phyloP scores from a whole-genome alignment of 179 eudicot species.

The Drosera spatulata region DNA sequence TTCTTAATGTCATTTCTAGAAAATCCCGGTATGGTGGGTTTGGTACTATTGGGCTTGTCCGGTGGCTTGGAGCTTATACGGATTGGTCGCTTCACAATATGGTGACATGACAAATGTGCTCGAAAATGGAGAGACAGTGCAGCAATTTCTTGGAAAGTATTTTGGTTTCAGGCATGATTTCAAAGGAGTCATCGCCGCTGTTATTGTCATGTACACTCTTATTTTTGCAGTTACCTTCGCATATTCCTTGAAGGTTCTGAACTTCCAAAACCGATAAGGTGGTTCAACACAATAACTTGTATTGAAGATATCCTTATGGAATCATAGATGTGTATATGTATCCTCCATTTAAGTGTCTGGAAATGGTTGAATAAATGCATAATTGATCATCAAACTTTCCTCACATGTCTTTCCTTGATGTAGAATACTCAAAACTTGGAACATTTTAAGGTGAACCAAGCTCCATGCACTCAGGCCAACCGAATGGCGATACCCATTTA shows the following conservation, averaged over 20 bases:
- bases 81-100: constrained; percentile 26
- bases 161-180: constrained; percentile 38
- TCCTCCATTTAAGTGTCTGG: too few relatives aligned
- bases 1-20: constrained; percentile 4
- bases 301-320: too few relatives aligned
- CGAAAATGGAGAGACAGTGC: constrained; percentile 7
- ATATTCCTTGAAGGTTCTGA: constrained; percentile 24
- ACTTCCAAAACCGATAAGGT: constrained; percentile 26
- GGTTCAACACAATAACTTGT: too few relatives aligned
- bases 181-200: constrained; percentile 36
- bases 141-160: constrained; percentile 15
- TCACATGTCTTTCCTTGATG: too few relatives aligned
- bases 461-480: too few relatives aligned
- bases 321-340: too few relatives aligned
- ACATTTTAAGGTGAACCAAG: too few relatives aligned
- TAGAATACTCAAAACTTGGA: too few relatives aligned
- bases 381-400: too few relatives aligned
- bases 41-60: constrained; percentile 36
- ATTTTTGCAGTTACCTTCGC: constrained; percentile 41
- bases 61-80: constrained; percentile 25
- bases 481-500: too few relatives aligned
- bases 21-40: constrained; percentile 35
- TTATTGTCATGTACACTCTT: constrained; percentile 18
- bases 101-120: constrained; percentile 13
- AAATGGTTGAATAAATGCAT: too few relatives aligned